These are phyloP conservation scores for Coemansia sp. DNA, from an alignment of 192 early-diverging fungal species.

Conservation along the genomic window DNA sequence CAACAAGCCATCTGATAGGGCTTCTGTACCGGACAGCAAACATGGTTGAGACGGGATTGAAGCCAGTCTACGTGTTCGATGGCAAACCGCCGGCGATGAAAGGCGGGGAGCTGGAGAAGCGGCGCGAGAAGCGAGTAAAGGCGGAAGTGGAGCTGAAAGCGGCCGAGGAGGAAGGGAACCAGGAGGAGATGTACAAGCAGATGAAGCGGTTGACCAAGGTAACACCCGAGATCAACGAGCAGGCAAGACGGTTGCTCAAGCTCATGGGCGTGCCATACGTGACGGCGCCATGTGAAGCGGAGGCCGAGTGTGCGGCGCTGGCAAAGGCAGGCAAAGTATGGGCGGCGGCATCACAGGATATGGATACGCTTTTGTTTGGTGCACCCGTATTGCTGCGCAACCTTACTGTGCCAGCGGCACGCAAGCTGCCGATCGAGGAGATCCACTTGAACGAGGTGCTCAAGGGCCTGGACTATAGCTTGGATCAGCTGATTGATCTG, in stretches of 20 bases:
- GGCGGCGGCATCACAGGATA: conserved; percentile 96
- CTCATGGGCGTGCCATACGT: conserved; percentile 94
- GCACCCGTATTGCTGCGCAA: conserved; percentile 88
- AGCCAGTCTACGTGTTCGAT: conserved; percentile 97
- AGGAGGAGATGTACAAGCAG: conserved; percentile 84
- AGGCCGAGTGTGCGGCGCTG: conserved; percentile 95
- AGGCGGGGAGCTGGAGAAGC: conserved; percentile 80
- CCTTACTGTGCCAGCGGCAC: conserved; percentile 86
- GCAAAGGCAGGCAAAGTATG: conserved; percentile 88
- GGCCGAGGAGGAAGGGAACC: conserved; percentile 71
- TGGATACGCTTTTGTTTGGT: conserved; percentile 97
- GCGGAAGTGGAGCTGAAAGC: conserved; percentile 68
- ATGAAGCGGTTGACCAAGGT: conserved; percentile 86
- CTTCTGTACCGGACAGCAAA: conserved; percentile 95
- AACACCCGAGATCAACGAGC: conserved; percentile 89
- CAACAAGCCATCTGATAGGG: conserved; percentile 96
- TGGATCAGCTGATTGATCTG: conserved; percentile 91
- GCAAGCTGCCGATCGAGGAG: conserved; percentile 90
- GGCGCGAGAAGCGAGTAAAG: conserved; percentile 69
- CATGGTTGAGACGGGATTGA: conserved; percentile 96
- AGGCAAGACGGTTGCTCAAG: conserved; percentile 83
- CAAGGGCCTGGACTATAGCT: conserved; percentile 71
- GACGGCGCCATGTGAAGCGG: conserved; percentile 95
- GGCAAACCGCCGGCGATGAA: conserved; percentile 95
- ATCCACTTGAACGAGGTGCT: conserved; percentile 80